Evolutionary conservation across 768 basidiomycete species (phyloP).

Genomic region (Rubroboletus satanas): DNA sequence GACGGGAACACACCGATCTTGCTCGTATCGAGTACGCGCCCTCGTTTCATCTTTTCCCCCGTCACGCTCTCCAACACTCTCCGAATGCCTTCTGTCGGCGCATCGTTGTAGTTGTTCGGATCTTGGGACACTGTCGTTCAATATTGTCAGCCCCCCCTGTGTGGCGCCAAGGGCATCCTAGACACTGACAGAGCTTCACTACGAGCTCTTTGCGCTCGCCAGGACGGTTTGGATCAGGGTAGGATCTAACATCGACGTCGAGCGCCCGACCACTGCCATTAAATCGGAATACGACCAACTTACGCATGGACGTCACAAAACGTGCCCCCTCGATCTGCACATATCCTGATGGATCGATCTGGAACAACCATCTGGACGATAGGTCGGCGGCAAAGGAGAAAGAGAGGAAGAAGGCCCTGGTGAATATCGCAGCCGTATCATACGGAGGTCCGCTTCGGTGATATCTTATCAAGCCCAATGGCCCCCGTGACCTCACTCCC

Average conservation of each 20-base stretch:
- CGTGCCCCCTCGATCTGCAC: constrained; percentile 87
- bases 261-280: not conserved
- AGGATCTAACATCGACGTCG: constrained; percentile 46
- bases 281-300: constrained; percentile 22
- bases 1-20: constrained; percentile 59
- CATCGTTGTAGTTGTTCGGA: constrained; percentile 82
- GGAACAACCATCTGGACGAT: constrained; percentile 40
- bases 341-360: constrained; percentile 77
- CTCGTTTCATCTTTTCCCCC: constrained; percentile 64
- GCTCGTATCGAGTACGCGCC: constrained; percentile 61
- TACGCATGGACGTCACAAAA: constrained; percentile 89
- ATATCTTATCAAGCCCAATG: constrained; percentile 5
- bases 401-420: too few relatives aligned
- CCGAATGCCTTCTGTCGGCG: constrained; percentile 91
- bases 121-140: constrained; percentile 74
- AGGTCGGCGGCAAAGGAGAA: not conserved
- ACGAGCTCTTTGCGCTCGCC: constrained; percentile 70
- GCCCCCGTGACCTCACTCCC: constrained; percentile 6
- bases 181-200: constrained; percentile 75
- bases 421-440: not conserved
- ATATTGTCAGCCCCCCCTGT: not conserved
- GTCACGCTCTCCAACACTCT: constrained; percentile 78
- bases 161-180: not conserved
- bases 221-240: constrained; percentile 63
- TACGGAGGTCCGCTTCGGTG: not conserved